Conservation (phyloP, 1,284 basidiomycete genomes). For the Golubevia sp. region DNA sequence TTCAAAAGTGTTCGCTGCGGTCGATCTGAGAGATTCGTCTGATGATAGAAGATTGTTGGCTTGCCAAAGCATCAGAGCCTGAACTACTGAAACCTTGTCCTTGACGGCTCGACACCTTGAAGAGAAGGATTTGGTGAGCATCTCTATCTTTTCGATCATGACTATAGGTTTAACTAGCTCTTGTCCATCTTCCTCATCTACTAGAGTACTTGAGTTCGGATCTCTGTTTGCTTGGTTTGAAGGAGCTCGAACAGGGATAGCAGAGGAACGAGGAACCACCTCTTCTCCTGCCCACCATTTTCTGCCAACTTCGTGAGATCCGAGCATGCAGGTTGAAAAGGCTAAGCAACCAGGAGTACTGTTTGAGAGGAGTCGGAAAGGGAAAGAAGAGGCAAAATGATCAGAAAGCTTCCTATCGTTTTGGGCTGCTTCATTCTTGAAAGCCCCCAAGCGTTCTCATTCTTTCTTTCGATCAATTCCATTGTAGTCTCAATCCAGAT, state of each 20-base stretch:
- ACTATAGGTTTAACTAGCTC: conserved; percentile 47
- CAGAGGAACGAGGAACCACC: conserved; percentile 26
- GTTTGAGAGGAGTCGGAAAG: not conserved
- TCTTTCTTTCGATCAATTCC: too few relatives aligned
- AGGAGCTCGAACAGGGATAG: conserved; percentile 22
- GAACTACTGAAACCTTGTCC: conserved; percentile 45
- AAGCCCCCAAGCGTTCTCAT: too few relatives aligned
- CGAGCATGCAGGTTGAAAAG: conserved; percentile 45
- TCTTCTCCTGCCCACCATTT: conserved; percentile 50
- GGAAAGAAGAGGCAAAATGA: too few relatives aligned
- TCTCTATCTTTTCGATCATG: conserved; percentile 40
- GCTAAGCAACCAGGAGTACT: conserved; percentile 36
- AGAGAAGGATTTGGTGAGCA: conserved; percentile 40
- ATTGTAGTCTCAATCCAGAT: too few relatives aligned
- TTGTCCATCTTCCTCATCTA: conserved; percentile 44
- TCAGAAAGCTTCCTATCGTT: too few relatives aligned
- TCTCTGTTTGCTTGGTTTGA: not conserved
- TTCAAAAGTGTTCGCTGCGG: conserved; percentile 32
- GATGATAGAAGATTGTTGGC: conserved; percentile 38
- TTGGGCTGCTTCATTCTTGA: too few relatives aligned
- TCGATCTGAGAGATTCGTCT: conserved; percentile 23
- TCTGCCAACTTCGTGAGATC: conserved; percentile 36
- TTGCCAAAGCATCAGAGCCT: conserved; percentile 39
- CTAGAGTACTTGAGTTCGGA: not conserved
- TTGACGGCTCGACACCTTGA: conserved; percentile 27